phyloP scores from a whole-genome alignment of 73 alveolate genomes.

The Diophrys sp. region DNA sequence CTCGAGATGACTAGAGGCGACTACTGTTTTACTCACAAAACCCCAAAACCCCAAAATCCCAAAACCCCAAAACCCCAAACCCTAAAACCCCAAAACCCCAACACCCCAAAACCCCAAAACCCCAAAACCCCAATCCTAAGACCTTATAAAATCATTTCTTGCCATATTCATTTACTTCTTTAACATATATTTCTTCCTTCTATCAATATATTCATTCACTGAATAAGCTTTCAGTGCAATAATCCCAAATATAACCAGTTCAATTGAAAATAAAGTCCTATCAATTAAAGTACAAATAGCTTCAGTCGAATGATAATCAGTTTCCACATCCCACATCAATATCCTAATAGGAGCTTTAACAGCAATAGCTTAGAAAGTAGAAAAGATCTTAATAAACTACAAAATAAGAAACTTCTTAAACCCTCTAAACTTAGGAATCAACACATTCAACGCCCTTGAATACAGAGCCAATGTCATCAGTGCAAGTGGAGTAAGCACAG shows the following conservation, averaged over 20 bases:
- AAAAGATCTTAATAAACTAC: not conserved
- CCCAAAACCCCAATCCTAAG: no score
- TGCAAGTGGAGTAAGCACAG: not conserved
- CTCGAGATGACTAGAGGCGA: no score
- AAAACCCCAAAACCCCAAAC: no score
- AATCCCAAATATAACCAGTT: not conserved
- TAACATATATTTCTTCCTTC: not conserved
- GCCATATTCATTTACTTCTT: no score
- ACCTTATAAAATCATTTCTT: no score
- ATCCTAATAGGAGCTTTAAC: not conserved
- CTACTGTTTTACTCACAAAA: no score
- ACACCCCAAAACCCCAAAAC: no score
- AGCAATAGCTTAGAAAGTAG: not conserved
- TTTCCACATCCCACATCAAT: not conserved
- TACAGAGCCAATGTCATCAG: not conserved
- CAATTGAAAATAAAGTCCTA: not conserved
- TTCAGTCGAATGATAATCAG: not conserved
- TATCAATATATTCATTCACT: not conserved
- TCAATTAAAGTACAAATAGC: slow-evolving; percentile 1
- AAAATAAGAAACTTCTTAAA: not conserved
- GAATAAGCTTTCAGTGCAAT: not conserved
- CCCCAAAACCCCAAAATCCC: no score
- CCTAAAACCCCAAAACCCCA: no score
- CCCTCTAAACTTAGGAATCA: not conserved
- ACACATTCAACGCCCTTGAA: not conserved